Evolutionary conservation across 1,284 basidiomycete species (phyloP), one percentile per base, ranked within the genome.

Genomic region (Boletus putidus): DNA sequence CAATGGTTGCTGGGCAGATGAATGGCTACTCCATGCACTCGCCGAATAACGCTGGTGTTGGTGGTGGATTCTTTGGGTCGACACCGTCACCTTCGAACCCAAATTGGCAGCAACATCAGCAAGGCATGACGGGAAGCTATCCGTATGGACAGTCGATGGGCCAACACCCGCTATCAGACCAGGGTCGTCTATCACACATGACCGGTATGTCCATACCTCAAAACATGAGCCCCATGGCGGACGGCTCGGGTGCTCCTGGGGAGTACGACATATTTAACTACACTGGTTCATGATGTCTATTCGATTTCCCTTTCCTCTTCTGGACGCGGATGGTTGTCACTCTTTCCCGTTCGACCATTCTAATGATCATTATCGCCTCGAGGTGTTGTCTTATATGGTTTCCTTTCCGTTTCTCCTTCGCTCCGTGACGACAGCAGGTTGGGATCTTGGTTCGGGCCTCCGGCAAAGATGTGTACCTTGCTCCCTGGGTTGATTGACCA

Each of bases 251-350:
- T 49, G 52, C 59, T 57, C 57, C 66, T 42, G 69, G 68, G 62
- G 82, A 82, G 55, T 80, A 79, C 65, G 80, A 82, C 62, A 64
- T 79, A 60, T 81, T 83, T 65, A 80, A 77, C 67, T 83, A 82
- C 78, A 74, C 70, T 44, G 70, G 73, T 59, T 72, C 74, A 73
- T 76, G 71, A 71, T 64, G 50, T 62, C 59, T 61, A 48, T 50
- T 52, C 49, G 52, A 53, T 49, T 45, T 31, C 53, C 8, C 27
- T 63, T 53, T 60, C 39, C 43, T 51, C 46, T 53, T 48, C 58
- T 55, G 68, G 58, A 62, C 49, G 49, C 43, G 53, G 60, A 60
- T 68, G 56, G 58, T 64, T 63, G 61, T 62, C 54, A 50, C 51
- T 61, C 49, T 54, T 57, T 59, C 48, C 65, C 59, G 55, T 65